A percentile compares a stretch with the other conserved stretches of the same genome.
These are phyloP conservation scores for Rhipidocladum racemiflorum DNA, from an alignment of 176 grass and related monocot genomes.

Conservation along the genomic window DNA sequence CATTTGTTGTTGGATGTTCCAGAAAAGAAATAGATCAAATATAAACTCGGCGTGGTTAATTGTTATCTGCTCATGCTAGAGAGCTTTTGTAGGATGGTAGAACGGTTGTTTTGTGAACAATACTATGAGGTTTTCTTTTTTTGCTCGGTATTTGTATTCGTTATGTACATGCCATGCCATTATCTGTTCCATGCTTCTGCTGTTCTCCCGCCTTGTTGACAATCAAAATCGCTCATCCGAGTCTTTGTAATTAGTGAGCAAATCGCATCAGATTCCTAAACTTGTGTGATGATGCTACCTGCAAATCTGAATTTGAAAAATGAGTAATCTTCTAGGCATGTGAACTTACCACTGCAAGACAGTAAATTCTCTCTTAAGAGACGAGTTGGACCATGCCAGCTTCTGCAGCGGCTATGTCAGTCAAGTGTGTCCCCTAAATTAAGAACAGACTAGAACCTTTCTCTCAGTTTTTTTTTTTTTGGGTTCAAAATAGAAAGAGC, in stretches of 20 bases:
- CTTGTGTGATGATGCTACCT: neutral
- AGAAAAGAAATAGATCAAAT: neutral
- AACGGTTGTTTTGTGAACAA: constrained; percentile 2
- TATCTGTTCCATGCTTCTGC: neutral
- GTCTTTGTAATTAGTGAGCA: neutral
- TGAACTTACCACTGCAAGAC: neutral
- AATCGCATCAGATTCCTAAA: neutral
- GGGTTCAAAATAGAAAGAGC: neutral
- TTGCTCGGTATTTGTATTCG: neutral
- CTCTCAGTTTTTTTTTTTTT: neutral
- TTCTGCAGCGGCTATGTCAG: neutral
- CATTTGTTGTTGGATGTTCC: constrained; percentile 15
- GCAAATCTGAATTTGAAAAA: neutral
- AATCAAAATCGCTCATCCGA: neutral
- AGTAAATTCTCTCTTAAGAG: neutral
- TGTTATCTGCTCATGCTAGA: neutral
- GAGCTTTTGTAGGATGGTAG: neutral
- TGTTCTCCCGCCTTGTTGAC: neutral
- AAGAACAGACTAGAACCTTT: neutral
- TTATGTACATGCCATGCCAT: neutral
- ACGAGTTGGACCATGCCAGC: neutral
- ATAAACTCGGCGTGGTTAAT: neutral
- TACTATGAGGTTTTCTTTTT: neutral
- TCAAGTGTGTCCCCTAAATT: neutral
- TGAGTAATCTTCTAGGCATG: neutral